These are phyloP conservation scores for Phyllosticta capitalensis DNA, from an alignment of 2,329 filamentous ascomycete genomes.

Conservation along the genomic window DNA sequence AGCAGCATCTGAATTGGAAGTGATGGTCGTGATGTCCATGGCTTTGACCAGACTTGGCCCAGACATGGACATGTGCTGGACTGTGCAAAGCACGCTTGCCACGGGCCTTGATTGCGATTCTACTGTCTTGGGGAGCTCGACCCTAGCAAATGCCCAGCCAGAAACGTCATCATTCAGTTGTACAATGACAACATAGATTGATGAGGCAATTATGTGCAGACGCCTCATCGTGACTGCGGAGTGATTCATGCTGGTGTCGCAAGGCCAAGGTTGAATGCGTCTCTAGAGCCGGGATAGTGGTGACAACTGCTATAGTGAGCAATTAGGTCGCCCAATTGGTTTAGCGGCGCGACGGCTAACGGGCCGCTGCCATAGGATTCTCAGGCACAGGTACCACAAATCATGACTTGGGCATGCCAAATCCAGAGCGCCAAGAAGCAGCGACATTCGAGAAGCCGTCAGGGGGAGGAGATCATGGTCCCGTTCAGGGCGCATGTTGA, in stretches of 20 bases:
- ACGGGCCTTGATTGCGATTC: background rate
- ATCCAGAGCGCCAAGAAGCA: background rate
- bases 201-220: background rate
- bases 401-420: background rate
- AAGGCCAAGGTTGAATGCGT: background rate
- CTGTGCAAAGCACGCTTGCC: background rate
- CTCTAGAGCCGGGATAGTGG: background rate
- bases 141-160: background rate
- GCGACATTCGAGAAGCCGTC: background rate
- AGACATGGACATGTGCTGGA: background rate
- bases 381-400: background rate
- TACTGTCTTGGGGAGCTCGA: background rate
- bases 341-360: background rate
- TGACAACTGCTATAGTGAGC: background rate
- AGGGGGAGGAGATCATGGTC: background rate
- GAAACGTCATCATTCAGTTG: background rate
- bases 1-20: background rate
- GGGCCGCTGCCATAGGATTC: background rate
- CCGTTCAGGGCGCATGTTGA: background rate
- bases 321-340: background rate
- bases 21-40: conserved; percentile 4
- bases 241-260: background rate
- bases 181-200: background rate
- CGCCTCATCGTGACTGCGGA: background rate
- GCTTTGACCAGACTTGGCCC: background rate